Percentiles rank a stretch among this genome's conserved stretches.
Evolutionary conservation across 129 eudicot genomes (phyloP).

Genomic region (Logfia minima): DNA sequence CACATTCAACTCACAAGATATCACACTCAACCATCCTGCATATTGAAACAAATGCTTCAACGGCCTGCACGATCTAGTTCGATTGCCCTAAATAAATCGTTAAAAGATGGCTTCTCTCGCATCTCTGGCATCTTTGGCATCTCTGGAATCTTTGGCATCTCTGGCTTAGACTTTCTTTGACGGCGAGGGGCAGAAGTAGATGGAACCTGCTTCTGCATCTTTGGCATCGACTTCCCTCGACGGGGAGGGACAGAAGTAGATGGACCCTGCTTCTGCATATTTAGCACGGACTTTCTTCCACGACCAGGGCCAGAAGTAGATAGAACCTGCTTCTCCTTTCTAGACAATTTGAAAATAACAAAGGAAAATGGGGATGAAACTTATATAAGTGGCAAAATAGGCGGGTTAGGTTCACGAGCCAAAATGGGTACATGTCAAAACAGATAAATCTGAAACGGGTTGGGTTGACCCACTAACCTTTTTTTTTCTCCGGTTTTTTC

Average conservation of each 20-base stretch:
- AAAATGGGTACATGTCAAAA: background rate
- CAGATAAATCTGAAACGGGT: background rate
- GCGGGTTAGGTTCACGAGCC: background rate
- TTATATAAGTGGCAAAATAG: too few species aligned
- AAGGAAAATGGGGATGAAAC: background rate
- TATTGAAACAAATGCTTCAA: background rate
- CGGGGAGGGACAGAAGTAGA: background rate
- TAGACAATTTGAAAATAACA: slow-evolving; percentile 13
- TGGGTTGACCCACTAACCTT: background rate
- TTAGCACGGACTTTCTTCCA: background rate
- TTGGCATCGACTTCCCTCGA: background rate
- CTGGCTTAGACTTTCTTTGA: background rate
- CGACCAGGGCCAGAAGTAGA: background rate
- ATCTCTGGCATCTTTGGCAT: background rate
- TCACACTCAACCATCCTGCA: background rate
- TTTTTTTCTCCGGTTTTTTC: background rate
- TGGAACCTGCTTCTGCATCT: background rate
- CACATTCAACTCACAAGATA: background rate
- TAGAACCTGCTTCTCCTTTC: background rate
- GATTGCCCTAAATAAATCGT: background rate
- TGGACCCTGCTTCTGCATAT: background rate
- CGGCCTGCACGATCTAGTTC: background rate
- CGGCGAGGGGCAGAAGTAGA: background rate
- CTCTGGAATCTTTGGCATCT: background rate
- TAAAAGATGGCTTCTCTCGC: background rate